Percentiles rank a stretch among this genome's conserved stretches.
Conservation (phyloP, 2,329 filamentous ascomycete genomes). For the Cladosporium sp. region DNA sequence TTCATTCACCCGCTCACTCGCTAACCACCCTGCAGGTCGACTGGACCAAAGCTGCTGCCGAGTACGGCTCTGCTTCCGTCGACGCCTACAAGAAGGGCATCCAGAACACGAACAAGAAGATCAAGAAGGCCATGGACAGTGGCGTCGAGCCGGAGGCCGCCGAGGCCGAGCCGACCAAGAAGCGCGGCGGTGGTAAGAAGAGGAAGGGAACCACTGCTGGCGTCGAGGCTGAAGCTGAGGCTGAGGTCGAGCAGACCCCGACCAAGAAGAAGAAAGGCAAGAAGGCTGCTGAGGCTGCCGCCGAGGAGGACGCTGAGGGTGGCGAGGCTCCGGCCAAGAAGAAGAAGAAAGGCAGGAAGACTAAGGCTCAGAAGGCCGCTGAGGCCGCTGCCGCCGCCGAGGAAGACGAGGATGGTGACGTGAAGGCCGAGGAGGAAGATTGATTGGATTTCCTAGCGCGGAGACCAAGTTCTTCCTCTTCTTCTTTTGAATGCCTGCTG, state of each 20-base stretch:
- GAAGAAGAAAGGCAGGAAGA: slow-evolving; percentile 2
- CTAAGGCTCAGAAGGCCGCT: neutral
- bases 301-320: neutral
- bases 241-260: neutral
- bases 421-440: slow-evolving; percentile 2
- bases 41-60: slow-evolving; percentile 27
- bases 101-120: slow-evolving; percentile 26
- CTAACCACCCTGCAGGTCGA: slow-evolving; percentile 18
- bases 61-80: slow-evolving; percentile 24
- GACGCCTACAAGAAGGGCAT: slow-evolving; percentile 23
- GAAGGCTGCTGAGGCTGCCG: neutral
- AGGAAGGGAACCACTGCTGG: neutral
- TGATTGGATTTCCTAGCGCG: neutral
- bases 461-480: no score
- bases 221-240: neutral
- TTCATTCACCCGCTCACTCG: neutral
- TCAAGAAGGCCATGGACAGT: slow-evolving; percentile 21
- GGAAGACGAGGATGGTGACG: neutral
- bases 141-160: slow-evolving; percentile 6
- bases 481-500: no score
- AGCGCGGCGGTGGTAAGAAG: neutral
- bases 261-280: slow-evolving; percentile 8
- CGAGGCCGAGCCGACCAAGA: neutral
- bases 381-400: neutral
- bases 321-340: slow-evolving; percentile 2